Conservation (phyloP, 805 yeast species). For the Millerago galiae region DNA sequence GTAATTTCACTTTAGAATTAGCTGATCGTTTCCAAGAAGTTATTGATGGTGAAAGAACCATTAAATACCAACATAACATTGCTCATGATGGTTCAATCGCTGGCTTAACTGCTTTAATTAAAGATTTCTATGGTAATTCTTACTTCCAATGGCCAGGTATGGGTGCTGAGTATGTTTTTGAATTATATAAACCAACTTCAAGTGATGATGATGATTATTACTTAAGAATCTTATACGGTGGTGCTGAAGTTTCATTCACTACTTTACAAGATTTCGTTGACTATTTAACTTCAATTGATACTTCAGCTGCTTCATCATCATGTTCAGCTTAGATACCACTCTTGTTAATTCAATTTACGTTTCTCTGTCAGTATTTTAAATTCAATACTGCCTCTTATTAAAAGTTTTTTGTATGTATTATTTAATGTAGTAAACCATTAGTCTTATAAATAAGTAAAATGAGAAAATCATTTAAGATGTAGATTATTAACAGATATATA, state of each 20-base stretch:
- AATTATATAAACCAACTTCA: constrained; percentile 26
- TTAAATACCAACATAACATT: constrained; percentile 33
- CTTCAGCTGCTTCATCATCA: constrained; percentile 4
- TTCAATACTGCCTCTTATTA: no score
- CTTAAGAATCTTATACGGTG: constrained; percentile 33
- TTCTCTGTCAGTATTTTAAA: no score
- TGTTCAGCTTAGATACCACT: constrained; percentile 3
- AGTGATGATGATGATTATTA: constrained; percentile 18
- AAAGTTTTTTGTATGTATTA: no score
- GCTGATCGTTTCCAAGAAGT: constrained; percentile 25
- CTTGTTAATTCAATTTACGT: background rate
- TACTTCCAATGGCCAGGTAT: constrained; percentile 41
- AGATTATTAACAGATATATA: no score
- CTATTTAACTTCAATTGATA: constrained; percentile 13
- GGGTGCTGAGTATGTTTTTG: constrained; percentile 38
- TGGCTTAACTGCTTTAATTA: constrained; percentile 30
- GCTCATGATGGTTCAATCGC: constrained; percentile 37
- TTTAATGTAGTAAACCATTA: no score
- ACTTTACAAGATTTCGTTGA: constrained; percentile 15
- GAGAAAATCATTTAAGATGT: no score
- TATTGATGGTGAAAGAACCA: constrained; percentile 22
- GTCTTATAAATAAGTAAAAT: no score
- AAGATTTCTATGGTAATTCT: constrained; percentile 21
- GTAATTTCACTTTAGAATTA: constrained; percentile 33
- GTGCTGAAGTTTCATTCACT: constrained; percentile 20